Base-by-base conservation (phyloP, 2,329 filamentous ascomycete genomes). In the Diaporthe aspalathi region DNA sequence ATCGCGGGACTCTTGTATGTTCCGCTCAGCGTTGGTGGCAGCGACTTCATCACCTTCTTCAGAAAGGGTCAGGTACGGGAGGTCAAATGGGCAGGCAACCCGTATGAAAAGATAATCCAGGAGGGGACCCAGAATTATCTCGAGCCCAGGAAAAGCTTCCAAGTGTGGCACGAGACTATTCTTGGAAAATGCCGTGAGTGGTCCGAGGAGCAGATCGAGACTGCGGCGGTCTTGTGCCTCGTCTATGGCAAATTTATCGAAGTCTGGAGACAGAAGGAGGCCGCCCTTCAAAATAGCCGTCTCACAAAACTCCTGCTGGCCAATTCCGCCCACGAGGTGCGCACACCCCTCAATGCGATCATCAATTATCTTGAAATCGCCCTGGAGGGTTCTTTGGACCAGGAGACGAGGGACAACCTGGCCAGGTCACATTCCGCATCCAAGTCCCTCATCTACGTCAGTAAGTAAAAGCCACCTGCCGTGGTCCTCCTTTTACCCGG, bases 351-450 rank as follows among this genome's bases (percentile, higher is more conserved):
- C 2, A 97, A 97, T 77, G 94, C 94, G 20, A 97, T 97, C 77
- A 97, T 97, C 81, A 97, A 97, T 76, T 97, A 97, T 75, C 87
- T 97, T 1, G 94, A 97, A 76, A 97, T 97, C 74, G 94, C 94
- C 0, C 83, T 97, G 1, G 94, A 97, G 81, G 94, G 94, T 0
- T 83, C 86, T 0, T 83, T 97, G 3, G 94, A 97, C 74, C 84
- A 89, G 20, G 94, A 97, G 77, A 97, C 93, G 0, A 86, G 95
- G 24, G 94, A 97, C 6, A 97, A 96, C 72, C 83, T 97, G 7
- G 88, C 92, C 0, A 92, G 91, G 75, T 97, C 94, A 0, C 93
- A 97, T 78, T 97, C 94, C 0, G 94, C 94, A 5, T 97, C 94
- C 0, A 97, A 97, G 77, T 97, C 94, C 0, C 83, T 97, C 32